Base-by-base conservation (phyloP, 1,139 yeast species). In the Hanseniaspora sp. region DNA sequence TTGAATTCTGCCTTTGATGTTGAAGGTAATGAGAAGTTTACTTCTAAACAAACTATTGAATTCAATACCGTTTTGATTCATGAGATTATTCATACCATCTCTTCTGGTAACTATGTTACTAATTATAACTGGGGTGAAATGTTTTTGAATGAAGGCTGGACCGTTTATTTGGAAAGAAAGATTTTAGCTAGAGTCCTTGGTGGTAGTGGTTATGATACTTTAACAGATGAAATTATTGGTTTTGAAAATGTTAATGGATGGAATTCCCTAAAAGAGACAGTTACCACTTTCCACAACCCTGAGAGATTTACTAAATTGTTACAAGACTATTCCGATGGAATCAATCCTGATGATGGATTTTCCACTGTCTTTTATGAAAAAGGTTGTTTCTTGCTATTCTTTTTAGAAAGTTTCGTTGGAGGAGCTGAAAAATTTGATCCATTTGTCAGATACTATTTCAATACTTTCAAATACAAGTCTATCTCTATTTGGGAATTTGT, bases 121-220 rank as follows among this genome's bases (percentile, higher is more conserved):
- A 87, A 86, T 69, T 80, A 85, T 62, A 82, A 92, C 0, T 87
- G 95, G 94, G 92, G 86, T 66, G 95, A 87, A 69, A 86, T 88
- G 67, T 88, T 95, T 95, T 75, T 88, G 60, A 88, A 88, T 66
- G 96, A 88, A 71, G 96, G 96, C 43, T 87, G 96, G 96, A 86
- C 96, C 15, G 96, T 88, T 31, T 88, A 87, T 66, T 69, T 88
- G 41, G 96, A 88, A 68, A 78, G 96, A 67, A 75, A 95, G 62
- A 88, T 88, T 58, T 72, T 81, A 45, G 95, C 86, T 35, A 78
- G 76, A 7, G 69, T 86, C 37, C 86, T 86, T 63, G 95, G 95
- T 43, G 92, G 84, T 62, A 69, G 79, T 28, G 74, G 78, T 54
- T 45, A 51, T 15, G 54, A 51, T 34, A 42, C 28, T 13, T 51